Percentiles rank a stretch among this genome's conserved stretches.
Evolutionary conservation across 495 filamentous ascomycete genomes (phyloP).

Genomic region (Aspergillus incahuasiensis): DNA sequence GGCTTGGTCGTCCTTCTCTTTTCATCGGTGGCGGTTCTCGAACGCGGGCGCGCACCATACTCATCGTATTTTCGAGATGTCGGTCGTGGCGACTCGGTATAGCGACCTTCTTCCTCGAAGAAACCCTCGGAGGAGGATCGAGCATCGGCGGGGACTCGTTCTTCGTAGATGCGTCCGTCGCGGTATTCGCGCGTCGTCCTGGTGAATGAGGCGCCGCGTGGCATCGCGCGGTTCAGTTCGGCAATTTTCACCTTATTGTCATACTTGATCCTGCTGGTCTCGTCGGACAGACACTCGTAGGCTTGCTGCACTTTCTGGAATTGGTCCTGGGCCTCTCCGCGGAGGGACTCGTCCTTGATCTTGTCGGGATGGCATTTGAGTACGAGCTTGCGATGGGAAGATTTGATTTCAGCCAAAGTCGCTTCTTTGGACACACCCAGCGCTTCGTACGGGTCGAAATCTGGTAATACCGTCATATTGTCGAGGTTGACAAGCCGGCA

Average conservation of each 20-base stretch:
- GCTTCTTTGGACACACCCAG: slow-evolving; percentile 76
- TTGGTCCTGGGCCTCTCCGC: slow-evolving; percentile 67
- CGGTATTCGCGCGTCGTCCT: slow-evolving; percentile 40
- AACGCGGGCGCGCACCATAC: slow-evolving; percentile 32
- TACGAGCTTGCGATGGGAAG: slow-evolving; percentile 84
- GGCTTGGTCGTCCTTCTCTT: slow-evolving; percentile 34
- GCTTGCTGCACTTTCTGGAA: slow-evolving; percentile 93
- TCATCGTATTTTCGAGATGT: slow-evolving; percentile 42
- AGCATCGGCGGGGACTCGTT: slow-evolving; percentile 39
- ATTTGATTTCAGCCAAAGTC: slow-evolving; percentile 66
- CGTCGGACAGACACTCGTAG: slow-evolving; percentile 86
- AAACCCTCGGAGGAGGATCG: slow-evolving; percentile 35
- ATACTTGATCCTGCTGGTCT: slow-evolving; percentile 63
- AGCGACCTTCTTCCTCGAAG: slow-evolving; percentile 37
- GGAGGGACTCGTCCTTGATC: slow-evolving; percentile 68
- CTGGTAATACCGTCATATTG: slow-evolving; percentile 58
- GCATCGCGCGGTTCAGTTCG: slow-evolving; percentile 51
- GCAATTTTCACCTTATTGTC: slow-evolving; percentile 68
- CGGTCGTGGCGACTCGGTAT: slow-evolving; percentile 33
- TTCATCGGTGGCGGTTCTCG: slow-evolving; percentile 28
- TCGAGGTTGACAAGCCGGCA: slow-evolving; percentile 1
- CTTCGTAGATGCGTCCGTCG: slow-evolving; percentile 43
- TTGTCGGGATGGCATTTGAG: slow-evolving; percentile 96
- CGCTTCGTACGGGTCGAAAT: slow-evolving; percentile 77
- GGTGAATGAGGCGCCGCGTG: slow-evolving; percentile 29